Conservation (phyloP, 352 stramenopile species). For the Globisporangium parvum region DNA sequence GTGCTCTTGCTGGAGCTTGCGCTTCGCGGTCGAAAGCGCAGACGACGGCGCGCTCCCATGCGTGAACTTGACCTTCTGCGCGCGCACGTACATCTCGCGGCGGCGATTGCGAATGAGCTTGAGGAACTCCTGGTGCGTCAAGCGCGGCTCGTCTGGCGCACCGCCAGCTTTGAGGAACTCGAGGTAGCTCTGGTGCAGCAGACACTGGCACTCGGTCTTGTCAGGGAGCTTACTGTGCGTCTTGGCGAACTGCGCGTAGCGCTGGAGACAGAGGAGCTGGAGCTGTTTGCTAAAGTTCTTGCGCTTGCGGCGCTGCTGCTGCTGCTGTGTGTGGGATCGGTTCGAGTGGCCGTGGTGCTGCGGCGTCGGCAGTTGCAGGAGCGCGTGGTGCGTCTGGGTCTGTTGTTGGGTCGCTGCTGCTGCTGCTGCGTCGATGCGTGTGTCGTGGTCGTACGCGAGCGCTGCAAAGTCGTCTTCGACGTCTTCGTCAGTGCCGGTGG, state of each 20-base stretch:
- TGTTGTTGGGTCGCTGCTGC: too few species aligned
- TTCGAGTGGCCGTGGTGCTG: not conserved
- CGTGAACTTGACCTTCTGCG: slow-evolving; percentile 15
- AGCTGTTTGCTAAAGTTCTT: slow-evolving; percentile 71
- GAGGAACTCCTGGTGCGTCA: slow-evolving; percentile 52
- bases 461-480: slow-evolving; percentile 26
- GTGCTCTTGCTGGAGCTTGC: slow-evolving; percentile 42
- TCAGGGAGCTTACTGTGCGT: slow-evolving; percentile 31
- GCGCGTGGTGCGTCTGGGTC: slow-evolving; percentile 14
- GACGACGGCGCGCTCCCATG: not conserved
- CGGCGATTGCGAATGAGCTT: slow-evolving; percentile 68
- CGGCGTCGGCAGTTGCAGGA: slow-evolving; percentile 12
- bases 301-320: slow-evolving; percentile 35
- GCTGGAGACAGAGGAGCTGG: slow-evolving; percentile 51
- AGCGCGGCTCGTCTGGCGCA: slow-evolving; percentile 32
- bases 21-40: slow-evolving; percentile 33
- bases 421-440: not conserved
- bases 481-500: slow-evolving; percentile 10
- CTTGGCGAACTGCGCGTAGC: slow-evolving; percentile 40
- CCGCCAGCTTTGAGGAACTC: slow-evolving; percentile 53
- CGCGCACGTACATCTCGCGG: slow-evolving; percentile 42
- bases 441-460: slow-evolving; percentile 9
- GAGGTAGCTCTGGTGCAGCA: slow-evolving; percentile 46
- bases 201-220: slow-evolving; percentile 36
- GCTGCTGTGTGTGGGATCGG: not conserved